phyloP scores from a whole-genome alignment of 257 asterid species.

The Ajuga chamaepitys region DNA sequence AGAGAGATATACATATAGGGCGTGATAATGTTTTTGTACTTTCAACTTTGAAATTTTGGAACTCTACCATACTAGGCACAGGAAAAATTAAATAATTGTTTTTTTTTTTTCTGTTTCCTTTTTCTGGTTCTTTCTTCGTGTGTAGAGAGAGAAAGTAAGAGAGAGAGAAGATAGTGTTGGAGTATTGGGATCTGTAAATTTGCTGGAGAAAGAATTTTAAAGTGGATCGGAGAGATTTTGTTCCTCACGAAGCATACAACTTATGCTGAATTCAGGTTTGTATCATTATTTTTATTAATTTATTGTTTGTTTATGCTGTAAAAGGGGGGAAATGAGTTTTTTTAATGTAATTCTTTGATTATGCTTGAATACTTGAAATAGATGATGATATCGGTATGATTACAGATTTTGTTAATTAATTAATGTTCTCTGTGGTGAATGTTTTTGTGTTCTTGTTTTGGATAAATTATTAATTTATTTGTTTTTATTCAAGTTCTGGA shows the following conservation, averaged over 20 bases:
- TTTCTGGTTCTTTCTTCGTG: conserved; percentile 7
- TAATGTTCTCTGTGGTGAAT: neutral
- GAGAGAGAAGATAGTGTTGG: conserved; percentile 16
- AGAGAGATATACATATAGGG: conserved; percentile 32
- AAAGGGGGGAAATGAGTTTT: neutral
- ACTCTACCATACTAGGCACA: conserved; percentile 17
- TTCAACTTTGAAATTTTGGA: conserved; percentile 27
- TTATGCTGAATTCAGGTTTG: conserved; percentile 41
- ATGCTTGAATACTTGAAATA: neutral
- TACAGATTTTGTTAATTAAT: neutral
- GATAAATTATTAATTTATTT: neutral
- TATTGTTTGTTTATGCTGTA: neutral
- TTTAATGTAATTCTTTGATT: neutral
- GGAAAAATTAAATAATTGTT: neutral
- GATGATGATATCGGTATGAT: conserved; percentile 10
- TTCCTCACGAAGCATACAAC: conserved; percentile 35
- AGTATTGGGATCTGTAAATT: conserved; percentile 49
- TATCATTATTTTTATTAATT: conserved; percentile 4
- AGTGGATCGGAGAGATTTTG: conserved; percentile 39
- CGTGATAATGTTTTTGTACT: conserved; percentile 49
- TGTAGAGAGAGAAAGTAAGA: conserved; percentile 3
- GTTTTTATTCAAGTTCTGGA: neutral
- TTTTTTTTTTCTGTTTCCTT: neutral
- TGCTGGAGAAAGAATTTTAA: conserved; percentile 28
- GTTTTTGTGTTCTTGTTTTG: neutral